Conservation (phyloP, 2,329 filamentous ascomycete genomes). For the Venturia aucupariae region DNA sequence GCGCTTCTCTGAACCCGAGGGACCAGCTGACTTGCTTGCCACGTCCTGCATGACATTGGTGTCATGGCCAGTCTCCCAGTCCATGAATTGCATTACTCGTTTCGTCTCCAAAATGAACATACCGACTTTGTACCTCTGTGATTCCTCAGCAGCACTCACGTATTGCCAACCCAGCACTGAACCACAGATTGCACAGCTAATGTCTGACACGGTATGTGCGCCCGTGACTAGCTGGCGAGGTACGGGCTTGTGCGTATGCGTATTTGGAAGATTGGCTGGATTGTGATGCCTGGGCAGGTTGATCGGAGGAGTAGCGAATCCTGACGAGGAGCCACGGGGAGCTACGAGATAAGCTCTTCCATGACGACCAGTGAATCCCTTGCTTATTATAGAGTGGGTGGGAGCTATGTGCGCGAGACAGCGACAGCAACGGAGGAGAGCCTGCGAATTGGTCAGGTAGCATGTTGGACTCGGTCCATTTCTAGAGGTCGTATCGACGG, state of each 20-base stretch:
- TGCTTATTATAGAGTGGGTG: conserved; percentile 51
- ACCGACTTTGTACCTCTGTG: conserved; percentile 56
- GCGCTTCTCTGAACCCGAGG: background rate
- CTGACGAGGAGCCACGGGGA: conserved; percentile 28
- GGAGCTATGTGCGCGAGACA: conserved; percentile 52
- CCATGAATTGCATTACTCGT: conserved; percentile 39
- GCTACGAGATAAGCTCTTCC: conserved; percentile 55
- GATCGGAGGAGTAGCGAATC: conserved; percentile 8
- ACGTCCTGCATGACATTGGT: conserved; percentile 15
- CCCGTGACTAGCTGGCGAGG: conserved; percentile 53
- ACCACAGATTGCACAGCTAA: conserved; percentile 48
- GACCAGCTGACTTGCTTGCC: background rate
- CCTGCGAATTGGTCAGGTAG: conserved; percentile 39
- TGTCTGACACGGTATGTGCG: conserved; percentile 52
- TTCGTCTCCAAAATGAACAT: conserved; percentile 58
- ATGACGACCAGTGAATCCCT: conserved; percentile 57
- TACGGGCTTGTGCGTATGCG: conserved; percentile 45
- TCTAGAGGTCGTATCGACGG: conserved; percentile 14
- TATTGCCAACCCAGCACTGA: conserved; percentile 57
- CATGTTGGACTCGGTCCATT: conserved; percentile 20
- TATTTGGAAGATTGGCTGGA: conserved; percentile 46
- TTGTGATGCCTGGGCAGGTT: conserved; percentile 20
- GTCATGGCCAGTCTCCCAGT: conserved; percentile 40
- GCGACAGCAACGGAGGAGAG: conserved; percentile 49
- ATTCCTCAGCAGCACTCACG: conserved; percentile 51